Base-by-base conservation (phyloP, 305 asterid genomes). In the Solanum hybrid region DNA sequence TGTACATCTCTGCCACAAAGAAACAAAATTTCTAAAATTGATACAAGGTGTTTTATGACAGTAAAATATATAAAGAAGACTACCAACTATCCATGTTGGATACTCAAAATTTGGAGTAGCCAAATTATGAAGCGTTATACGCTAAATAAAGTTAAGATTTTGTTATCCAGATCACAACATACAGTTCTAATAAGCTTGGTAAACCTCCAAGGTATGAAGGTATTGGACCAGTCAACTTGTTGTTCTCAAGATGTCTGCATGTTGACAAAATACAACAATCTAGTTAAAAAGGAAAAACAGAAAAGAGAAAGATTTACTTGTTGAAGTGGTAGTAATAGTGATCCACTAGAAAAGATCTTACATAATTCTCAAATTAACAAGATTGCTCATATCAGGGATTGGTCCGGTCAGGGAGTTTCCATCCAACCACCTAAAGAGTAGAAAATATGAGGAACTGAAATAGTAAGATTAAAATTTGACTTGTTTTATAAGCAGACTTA, bases 191-290 rank as follows among this genome's bases (percentile, higher is more conserved):
- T 91, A 97, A 92, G 87, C 88, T 89, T 32, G 98, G 99, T 92
- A 97, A 92, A 89, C 92, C 92, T 46, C 96, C 98, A 29, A 97
- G 90, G 93, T 91, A 94, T 36, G 95, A 91, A 86, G 99, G 99
- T 89, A 97, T 87, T 5, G 93, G 31, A 76, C 99, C 99, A 34
- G 93, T 92, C 73, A 97, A 93, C 81, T 90, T 91, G 92, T 96
- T 97, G 94, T 95, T 95, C 95, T 96, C 99, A 76, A 97, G 92
- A 95, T 96, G 99, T 95, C 99, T 97, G 96, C 95, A 92, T 79
- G 71, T 85, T 91, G 4, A 85, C 46, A 56, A 85, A 56, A 76
- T 71, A 87, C 85, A 87, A 12, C 14, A 86, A 37, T 38, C 37
- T 13, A 14, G 36, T 88, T 88, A 66, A 35, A 51, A 51, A 87